Conservation (phyloP, 2,329 filamentous ascomycete species). For the Colletotrichum magnum region DNA sequence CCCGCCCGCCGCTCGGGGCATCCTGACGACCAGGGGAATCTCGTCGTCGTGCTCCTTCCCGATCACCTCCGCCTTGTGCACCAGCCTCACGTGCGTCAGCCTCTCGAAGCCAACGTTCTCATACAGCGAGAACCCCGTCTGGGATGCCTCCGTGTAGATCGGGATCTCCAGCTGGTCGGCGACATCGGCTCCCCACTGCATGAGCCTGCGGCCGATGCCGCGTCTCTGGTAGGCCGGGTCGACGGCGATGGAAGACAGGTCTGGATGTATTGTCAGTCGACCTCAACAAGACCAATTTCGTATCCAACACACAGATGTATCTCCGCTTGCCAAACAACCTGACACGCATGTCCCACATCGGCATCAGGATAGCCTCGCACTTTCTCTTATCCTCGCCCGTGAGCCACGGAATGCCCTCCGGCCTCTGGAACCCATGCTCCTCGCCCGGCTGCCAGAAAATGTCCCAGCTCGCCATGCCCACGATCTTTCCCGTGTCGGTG, state of each 20-base stretch:
- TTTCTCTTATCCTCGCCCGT: constrained; percentile 56
- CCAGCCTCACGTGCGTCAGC: no score
- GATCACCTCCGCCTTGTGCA: constrained; percentile 44
- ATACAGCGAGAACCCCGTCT: constrained; percentile 57
- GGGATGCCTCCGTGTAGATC: constrained; percentile 62
- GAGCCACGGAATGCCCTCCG: constrained; percentile 59
- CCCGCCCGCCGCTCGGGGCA: constrained; percentile 51
- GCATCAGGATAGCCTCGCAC: constrained; percentile 57
- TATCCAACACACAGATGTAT: no score
- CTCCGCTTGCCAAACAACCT: no score
- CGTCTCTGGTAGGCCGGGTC: no score
- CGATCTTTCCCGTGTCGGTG: constrained; percentile 55
- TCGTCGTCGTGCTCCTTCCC: constrained; percentile 52
- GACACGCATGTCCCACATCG: constrained; percentile 53
- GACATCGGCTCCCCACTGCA: constrained; percentile 54
- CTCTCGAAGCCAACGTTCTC: constrained; percentile 3
- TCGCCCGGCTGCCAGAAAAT: constrained; percentile 55
- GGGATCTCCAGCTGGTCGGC: constrained; percentile 53
- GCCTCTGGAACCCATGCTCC: constrained; percentile 56
- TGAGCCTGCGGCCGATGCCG: no score
- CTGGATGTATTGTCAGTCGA: no score
- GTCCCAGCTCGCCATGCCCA: constrained; percentile 63
- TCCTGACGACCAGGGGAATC: constrained; percentile 57
- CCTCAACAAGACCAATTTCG: no score
- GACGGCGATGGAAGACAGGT: no score